A percentile compares a stretch with the other conserved stretches of the same genome.
Evolutionary conservation across 176 grass and related monocot genomes (phyloP).

Genomic region (Triticum timopheevii): DNA sequence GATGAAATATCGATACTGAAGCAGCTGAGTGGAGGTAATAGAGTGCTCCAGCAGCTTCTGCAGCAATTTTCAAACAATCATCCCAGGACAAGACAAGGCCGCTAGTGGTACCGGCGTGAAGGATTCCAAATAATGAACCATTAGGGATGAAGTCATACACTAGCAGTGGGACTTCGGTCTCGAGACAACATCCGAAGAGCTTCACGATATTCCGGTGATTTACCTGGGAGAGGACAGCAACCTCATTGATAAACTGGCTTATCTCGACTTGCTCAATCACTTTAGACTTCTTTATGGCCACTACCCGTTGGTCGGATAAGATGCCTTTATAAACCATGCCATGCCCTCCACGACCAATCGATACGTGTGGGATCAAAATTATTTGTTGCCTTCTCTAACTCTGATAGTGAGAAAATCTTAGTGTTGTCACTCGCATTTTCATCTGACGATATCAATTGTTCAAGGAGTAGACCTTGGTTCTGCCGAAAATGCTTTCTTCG

Average conservation of each 20-base stretch:
- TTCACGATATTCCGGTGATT: background rate
- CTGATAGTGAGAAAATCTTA: background rate
- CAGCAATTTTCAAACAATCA: background rate
- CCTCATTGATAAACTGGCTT: background rate
- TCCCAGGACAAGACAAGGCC: background rate
- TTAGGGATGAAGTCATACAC: background rate
- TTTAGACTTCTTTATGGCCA: background rate
- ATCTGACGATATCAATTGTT: background rate
- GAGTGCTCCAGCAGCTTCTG: background rate
- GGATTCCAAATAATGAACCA: background rate
- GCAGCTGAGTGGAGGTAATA: background rate
- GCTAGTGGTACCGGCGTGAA: background rate
- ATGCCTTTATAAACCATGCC: constrained; percentile 1
- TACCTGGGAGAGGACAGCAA: background rate
- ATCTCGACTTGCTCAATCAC: background rate
- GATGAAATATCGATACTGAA: background rate
- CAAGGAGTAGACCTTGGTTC: background rate
- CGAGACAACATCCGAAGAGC: background rate
- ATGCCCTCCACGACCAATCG: background rate
- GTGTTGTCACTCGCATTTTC: background rate
- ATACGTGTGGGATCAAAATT: background rate
- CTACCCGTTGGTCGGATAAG: background rate
- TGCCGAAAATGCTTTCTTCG: background rate
- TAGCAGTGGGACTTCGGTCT: background rate
- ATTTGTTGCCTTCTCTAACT: background rate